phyloP scores from a whole-genome alignment of 2,329 filamentous ascomycete species.

The Tolypocladium ovalisporum region DNA sequence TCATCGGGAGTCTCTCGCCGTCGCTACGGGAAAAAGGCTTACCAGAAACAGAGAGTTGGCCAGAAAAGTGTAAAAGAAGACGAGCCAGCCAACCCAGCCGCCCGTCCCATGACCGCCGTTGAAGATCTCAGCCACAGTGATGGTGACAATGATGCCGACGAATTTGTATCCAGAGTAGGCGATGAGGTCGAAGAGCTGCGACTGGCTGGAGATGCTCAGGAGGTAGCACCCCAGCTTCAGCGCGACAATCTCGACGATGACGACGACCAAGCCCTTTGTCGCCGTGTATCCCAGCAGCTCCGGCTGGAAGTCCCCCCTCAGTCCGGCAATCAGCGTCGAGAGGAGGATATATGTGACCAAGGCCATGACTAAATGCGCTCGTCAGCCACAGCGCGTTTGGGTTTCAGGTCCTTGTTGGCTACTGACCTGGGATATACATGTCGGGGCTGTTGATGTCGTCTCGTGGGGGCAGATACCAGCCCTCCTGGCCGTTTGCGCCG shows the following conservation, averaged over 20 bases:
- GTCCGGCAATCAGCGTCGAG: conserved; percentile 78
- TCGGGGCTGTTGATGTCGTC: conserved; percentile 97
- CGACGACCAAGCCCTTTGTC: conserved; percentile 70
- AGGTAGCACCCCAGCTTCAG: conserved; percentile 91
- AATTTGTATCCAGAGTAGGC: conserved; percentile 99
- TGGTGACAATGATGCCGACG: conserved; percentile 86
- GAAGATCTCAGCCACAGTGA: conserved; percentile 66
- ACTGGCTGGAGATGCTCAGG: conserved; percentile 85
- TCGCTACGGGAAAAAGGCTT: conserved; percentile 22
- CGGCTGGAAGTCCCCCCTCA: conserved; percentile 86
- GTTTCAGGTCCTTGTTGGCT: neutral
- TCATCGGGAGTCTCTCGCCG: conserved; percentile 8
- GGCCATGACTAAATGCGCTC: conserved; percentile 63
- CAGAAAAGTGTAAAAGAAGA: conserved; percentile 85
- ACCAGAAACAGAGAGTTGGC: conserved; percentile 95
- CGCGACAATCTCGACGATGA: conserved; percentile 78
- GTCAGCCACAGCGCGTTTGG: conserved; percentile 10
- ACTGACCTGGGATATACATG: conserved; percentile 82
- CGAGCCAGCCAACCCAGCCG: conserved; percentile 76
- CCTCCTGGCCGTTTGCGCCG: conserved; percentile 57
- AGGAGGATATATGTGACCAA: conserved; percentile 95
- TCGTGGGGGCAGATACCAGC: conserved; percentile 78
- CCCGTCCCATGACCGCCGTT: conserved; percentile 74
- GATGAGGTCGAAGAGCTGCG: conserved; percentile 83
- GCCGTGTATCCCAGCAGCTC: conserved; percentile 87